Conservation (phyloP, 148 eudicot species). For the Salicornia ramosissima region DNA sequence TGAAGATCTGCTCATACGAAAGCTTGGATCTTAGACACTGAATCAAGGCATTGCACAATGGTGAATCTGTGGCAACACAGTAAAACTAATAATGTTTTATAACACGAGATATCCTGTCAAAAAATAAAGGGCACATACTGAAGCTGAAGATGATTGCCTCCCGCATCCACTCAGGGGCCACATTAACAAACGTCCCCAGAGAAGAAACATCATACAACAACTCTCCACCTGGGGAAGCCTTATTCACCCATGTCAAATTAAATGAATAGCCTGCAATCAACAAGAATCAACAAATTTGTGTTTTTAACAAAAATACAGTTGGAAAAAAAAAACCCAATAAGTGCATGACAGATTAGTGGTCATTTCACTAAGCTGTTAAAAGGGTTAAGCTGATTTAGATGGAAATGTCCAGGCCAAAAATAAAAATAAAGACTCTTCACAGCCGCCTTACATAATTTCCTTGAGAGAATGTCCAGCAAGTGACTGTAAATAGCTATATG, state of each 20-base stretch:
- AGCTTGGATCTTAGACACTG: background rate
- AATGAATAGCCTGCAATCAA: conserved; percentile 66
- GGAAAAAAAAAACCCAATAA: too few species aligned
- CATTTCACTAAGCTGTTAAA: too few species aligned
- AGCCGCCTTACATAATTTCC: too few species aligned
- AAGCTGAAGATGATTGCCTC: conserved; percentile 47
- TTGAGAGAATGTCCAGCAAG: too few species aligned
- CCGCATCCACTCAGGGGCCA: conserved; percentile 84
- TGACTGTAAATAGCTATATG: too few species aligned
- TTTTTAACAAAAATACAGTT: background rate
- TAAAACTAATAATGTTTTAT: conserved; percentile 44
- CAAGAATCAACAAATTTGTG: background rate
- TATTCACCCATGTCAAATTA: conserved; percentile 51
- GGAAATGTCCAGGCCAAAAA: too few species aligned
- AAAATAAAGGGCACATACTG: conserved; percentile 62
- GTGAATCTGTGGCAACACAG: background rate
- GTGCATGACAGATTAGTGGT: too few species aligned
- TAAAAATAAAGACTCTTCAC: too few species aligned
- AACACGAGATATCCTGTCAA: conserved; percentile 52
- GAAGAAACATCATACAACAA: conserved; percentile 48
- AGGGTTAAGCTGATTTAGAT: too few species aligned
- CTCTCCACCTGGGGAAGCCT: conserved; percentile 33
- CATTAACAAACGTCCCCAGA: conserved; percentile 56
- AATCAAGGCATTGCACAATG: conserved; percentile 9
- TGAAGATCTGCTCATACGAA: too few species aligned